Percentiles rank a stretch among this genome's conserved stretches.
Evolutionary conservation across 805 yeast species (phyloP).

Genomic region (Nakazawaea sp.): DNA sequence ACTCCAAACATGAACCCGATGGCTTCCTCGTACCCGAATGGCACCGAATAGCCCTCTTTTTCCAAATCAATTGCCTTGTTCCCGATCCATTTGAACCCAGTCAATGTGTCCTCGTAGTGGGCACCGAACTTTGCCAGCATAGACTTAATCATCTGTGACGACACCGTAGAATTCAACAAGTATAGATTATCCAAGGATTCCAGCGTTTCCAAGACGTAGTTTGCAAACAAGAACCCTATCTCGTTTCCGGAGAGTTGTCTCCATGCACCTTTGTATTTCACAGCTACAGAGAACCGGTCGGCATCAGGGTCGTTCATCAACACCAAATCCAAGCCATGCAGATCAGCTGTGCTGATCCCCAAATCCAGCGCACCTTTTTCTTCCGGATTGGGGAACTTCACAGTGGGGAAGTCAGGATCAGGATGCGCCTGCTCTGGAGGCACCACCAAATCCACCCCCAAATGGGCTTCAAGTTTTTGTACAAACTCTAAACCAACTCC

Average conservation of each 20-base stretch:
- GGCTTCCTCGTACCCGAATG: constrained; percentile 94
- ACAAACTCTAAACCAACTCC: constrained; percentile 82
- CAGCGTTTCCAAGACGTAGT: constrained; percentile 34
- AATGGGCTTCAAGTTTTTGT: constrained; percentile 27
- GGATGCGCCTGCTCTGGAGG: constrained; percentile 67
- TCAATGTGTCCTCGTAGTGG: constrained; percentile 71
- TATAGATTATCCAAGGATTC: constrained; percentile 13
- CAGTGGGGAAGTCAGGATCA: constrained; percentile 84
- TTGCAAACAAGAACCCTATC: constrained; percentile 79
- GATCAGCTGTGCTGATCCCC: constrained; percentile 60
- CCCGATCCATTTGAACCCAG: constrained; percentile 98
- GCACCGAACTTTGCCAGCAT: constrained; percentile 62
- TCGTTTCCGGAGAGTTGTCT: constrained; percentile 86
- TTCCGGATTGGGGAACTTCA: constrained; percentile 90
- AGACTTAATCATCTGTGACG: constrained; percentile 70
- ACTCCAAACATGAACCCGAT: constrained; percentile 87
- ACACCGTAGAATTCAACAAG: constrained; percentile 84
- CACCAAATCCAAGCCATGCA: constrained; percentile 41
- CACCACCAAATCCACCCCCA: constrained; percentile 29
- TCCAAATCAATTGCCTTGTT: constrained; percentile 76
- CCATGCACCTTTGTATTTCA: constrained; percentile 51
- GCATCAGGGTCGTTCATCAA: constrained; percentile 97
- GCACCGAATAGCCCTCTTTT: constrained; percentile 56
- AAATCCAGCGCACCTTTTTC: constrained; percentile 84
- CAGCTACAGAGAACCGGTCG: constrained; percentile 83